Evolutionary conservation across 257 asterid species (phyloP), one percentile per base, ranked within the genome.

Genomic region (Ehretia macrophylla): DNA sequence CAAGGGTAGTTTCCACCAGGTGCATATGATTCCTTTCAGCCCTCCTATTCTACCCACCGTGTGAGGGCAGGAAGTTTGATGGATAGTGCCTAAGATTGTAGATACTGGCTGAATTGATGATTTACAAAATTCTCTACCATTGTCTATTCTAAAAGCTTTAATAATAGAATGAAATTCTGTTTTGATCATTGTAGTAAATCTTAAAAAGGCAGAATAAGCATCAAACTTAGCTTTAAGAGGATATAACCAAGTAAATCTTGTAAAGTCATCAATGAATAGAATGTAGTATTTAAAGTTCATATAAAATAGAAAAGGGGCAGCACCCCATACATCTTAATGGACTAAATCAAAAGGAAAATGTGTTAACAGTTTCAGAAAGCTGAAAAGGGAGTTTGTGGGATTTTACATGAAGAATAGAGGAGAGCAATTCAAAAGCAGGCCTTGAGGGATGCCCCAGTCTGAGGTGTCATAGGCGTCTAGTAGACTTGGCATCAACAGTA

Each of bases 271-370:
- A 17, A 45, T 9, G 18, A 45, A 60, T 11, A 60, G 3, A 22
- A 47, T 55, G 44, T 47, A 60, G 20, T 61, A 48, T 0, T 17
- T 6, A 49, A 8, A 49, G 5, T 11, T 27, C 32, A 4, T 23
- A 47, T 32, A 8, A 3, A 42, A 49, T 4, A 4, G n/a, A 32
- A 32, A 1, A n/a, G 57, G 32, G 13, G 45, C 13, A 5, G 20
- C 5, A 38, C 44, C 44, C 20, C 65, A 60, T 5, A 60, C 65
- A 56, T 56, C 61, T 5, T 0, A 8, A 56, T 56, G 61, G 1
- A 56, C 8, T 1, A 56, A 2, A 4, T 23, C 14, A 60, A 60
- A 22, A 14, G 45, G 45, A n/a, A n/a, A n/a, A n/a, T n/a, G n/a
- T n/a, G 1, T 49, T 5, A 17, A 6, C 9, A 5, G 35, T 2